Evolutionary conservation across 2,329 filamentous ascomycete genomes (phyloP).

Genomic region (Penicillium fuscoglaucum): DNA sequence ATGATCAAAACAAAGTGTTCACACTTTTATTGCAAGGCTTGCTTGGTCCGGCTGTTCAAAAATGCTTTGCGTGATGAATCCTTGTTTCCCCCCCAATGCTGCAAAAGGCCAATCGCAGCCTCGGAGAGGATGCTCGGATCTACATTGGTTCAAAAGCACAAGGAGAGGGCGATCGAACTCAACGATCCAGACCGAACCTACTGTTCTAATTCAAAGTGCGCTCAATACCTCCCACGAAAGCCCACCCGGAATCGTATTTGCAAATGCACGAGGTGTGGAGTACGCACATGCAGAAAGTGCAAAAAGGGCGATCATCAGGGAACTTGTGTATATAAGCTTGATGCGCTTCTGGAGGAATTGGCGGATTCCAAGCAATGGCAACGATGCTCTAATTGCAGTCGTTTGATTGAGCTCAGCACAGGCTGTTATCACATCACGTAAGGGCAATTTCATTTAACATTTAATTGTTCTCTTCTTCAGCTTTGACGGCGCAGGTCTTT

Average conservation of each 20-base stretch:
- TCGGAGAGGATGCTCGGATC: background rate
- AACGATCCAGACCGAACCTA: constrained; percentile 2
- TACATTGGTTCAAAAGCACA: background rate
- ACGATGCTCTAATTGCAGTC: constrained; percentile 3
- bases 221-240: background rate
- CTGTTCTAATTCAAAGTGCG: constrained; percentile 1
- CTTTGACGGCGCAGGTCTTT: background rate
- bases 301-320: background rate
- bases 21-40: constrained; percentile 3
- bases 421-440: constrained; percentile 9
- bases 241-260: background rate
- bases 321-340: background rate
- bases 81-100: constrained; percentile 6
- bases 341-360: constrained; percentile 2
- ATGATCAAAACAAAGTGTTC: constrained; percentile 1
- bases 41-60: background rate
- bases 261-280: constrained; percentile 2
- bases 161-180: background rate
- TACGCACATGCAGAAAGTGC: constrained; percentile 2
- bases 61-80: constrained; percentile 1
- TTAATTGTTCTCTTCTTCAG: background rate
- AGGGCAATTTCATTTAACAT: background rate
- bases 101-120: background rate
- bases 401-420: constrained; percentile 4
- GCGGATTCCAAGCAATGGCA: constrained; percentile 1